Evolutionary conservation across 352 stramenopile genomes (phyloP).

Genomic region (Globisporangium apiculatum): DNA sequence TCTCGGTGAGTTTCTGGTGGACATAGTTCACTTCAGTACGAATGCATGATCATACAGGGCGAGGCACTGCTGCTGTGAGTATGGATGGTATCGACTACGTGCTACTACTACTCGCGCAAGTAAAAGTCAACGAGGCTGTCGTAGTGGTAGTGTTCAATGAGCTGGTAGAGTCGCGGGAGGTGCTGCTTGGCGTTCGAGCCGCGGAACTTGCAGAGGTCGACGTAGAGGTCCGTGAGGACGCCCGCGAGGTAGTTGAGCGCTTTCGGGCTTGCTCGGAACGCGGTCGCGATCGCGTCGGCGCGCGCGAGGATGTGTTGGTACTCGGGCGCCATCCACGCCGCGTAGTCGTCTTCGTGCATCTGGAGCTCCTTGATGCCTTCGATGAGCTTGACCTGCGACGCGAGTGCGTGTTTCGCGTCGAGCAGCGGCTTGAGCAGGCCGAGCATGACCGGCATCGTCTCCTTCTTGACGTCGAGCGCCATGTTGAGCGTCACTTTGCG

Average conservation of each 20-base stretch:
- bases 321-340: slow-evolving; percentile 70
- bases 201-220: slow-evolving; percentile 81
- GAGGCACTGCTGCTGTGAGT: no score
- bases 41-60: no score
- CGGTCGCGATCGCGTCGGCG: slow-evolving; percentile 53
- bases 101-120: slow-evolving; percentile 27
- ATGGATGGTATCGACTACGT: neutral
- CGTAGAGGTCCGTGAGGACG: slow-evolving; percentile 79
- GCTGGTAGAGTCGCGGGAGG: slow-evolving; percentile 55
- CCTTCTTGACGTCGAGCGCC: slow-evolving; percentile 74
- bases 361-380: slow-evolving; percentile 81
- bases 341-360: slow-evolving; percentile 69
- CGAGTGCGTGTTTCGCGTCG: slow-evolving; percentile 60
- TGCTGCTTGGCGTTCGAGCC: slow-evolving; percentile 73
- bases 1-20: slow-evolving; percentile 86
- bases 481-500: slow-evolving; percentile 77
- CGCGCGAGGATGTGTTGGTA: slow-evolving; percentile 71
- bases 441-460: slow-evolving; percentile 67
- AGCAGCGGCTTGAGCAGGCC: slow-evolving; percentile 53
- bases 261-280: slow-evolving; percentile 65
- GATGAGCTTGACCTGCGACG: slow-evolving; percentile 75
- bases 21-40: slow-evolving; percentile 3
- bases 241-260: slow-evolving; percentile 75
- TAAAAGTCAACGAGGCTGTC: slow-evolving; percentile 77
- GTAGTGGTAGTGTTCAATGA: slow-evolving; percentile 81